Evolutionary conservation across 352 stramenopile genomes (phyloP).

Genomic region (Phytophthora europaea): DNA sequence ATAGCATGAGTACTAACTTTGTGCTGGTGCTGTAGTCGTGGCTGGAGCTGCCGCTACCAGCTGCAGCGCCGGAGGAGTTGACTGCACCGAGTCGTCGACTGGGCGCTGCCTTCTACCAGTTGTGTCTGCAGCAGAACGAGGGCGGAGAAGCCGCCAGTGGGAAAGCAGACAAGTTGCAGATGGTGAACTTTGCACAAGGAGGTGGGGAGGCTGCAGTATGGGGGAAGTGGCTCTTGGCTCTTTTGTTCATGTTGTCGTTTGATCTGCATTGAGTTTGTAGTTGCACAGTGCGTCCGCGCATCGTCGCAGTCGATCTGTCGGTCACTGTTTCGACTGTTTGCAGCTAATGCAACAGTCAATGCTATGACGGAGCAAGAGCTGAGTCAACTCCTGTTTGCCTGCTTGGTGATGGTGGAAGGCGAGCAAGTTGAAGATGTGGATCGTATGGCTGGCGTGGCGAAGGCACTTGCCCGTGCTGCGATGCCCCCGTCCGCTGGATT

Average conservation of each 20-base stretch:
- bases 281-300: slow-evolving; percentile 69
- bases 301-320: slow-evolving; percentile 71
- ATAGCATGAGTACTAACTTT: not conserved
- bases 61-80: slow-evolving; percentile 39
- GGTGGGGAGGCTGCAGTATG: slow-evolving; percentile 37
- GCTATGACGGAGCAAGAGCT: slow-evolving; percentile 55
- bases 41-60: slow-evolving; percentile 52
- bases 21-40: slow-evolving; percentile 37
- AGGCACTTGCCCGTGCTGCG: slow-evolving; percentile 53
- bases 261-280: slow-evolving; percentile 34
- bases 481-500: slow-evolving; percentile 34
- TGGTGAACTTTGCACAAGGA: slow-evolving; percentile 73
- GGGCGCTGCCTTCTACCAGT: slow-evolving; percentile 57
- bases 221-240: not conserved
- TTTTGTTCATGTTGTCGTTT: not conserved
- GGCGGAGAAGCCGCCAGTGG: slow-evolving; percentile 19
- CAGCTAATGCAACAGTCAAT: slow-evolving; percentile 28
- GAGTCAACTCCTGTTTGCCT: slow-evolving; percentile 54
- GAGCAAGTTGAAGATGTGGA: slow-evolving; percentile 49
- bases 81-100: slow-evolving; percentile 32
- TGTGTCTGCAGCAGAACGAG: slow-evolving; percentile 56
- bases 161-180: slow-evolving; percentile 35
- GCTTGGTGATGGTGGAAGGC: slow-evolving; percentile 61
- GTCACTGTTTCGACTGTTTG: slow-evolving; percentile 70
- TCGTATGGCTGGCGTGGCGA: slow-evolving; percentile 43